Evolutionary conservation across 331 rosid genomes (phyloP), one percentile per base, ranked within the genome.

Genomic region (Stylosanthes scabra): DNA sequence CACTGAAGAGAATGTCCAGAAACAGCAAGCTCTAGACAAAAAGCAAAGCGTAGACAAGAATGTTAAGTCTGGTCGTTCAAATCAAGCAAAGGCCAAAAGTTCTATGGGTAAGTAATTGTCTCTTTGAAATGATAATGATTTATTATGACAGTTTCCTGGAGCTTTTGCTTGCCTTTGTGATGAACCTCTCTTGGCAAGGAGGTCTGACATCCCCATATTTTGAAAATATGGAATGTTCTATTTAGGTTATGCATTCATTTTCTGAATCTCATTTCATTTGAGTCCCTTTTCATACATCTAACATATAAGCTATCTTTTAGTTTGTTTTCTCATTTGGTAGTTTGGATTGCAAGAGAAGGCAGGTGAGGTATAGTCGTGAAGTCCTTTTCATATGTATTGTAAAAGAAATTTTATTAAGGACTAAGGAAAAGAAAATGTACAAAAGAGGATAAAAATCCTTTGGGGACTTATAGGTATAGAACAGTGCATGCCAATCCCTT

Each of bases 11-110:
- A 91, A 91, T 83, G 80, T 90, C 34, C 2, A 7, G 79, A 91
- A 91, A 86, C 97, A 91, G 72, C 84, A 34, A 77, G 85, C 88
- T 37, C 88, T 89, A 70, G 91, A 88, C 82, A 86, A 86, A 75
- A 92, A 91, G 80, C 90, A 80, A 86, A 87, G 86, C 34, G 84
- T 61, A 31, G 96, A 91, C 77, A 89, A 88, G 85, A 88, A 81
- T 86, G 58, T 86, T 42, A 91, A 76, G 66, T 82, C 93, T n/a
- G 97, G 97, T 50, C 91, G 96, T 45, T 83, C 97, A 8, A 47
- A 85, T 63, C 94, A 89, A 49, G 51, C 83, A 6, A 91, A 88
- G 88, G 86, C 93, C 56, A 91, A 86, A 84, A 74, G 51, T 66
- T 85, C 90, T 49, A 40, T 75, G 2, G 98, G 98, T 93, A 76